Conservation (phyloP, 23 red algal genomes). For the Gracilaria vermiculophylla region DNA sequence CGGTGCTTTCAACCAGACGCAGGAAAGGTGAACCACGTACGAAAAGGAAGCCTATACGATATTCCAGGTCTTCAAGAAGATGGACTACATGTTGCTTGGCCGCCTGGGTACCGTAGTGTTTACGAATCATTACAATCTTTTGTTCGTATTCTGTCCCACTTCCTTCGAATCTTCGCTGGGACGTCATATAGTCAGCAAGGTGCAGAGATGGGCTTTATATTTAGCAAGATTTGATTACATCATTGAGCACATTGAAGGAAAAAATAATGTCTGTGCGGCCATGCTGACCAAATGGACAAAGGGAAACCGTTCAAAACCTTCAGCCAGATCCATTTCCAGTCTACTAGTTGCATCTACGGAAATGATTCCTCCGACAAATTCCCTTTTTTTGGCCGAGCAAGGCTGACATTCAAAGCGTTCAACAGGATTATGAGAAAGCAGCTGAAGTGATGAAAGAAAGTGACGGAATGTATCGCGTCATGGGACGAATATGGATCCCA, state of each 20-base stretch:
- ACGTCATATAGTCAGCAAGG: background rate
- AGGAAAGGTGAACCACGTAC: background rate
- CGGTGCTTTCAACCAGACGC: background rate
- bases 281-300: background rate
- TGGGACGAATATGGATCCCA: background rate
- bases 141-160: conserved; percentile 34
- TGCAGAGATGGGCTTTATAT: conserved; percentile 36
- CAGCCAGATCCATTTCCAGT: background rate
- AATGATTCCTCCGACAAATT: too few species aligned
- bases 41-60: conserved; percentile 53
- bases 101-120: background rate
- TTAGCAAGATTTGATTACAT: background rate
- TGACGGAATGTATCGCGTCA: background rate
- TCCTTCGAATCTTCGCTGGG: background rate
- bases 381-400: background rate
- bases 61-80: background rate
- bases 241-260: conserved; percentile 29
- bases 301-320: background rate
- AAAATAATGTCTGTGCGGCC: background rate
- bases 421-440: background rate
- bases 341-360: background rate
- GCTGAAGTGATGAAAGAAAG: too few species aligned
- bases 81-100: conserved; percentile 11
- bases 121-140: conserved; percentile 40
- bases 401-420: background rate